phyloP scores from a whole-genome alignment of 1,284 basidiomycete genomes.

The Tylopilus sp. region DNA sequence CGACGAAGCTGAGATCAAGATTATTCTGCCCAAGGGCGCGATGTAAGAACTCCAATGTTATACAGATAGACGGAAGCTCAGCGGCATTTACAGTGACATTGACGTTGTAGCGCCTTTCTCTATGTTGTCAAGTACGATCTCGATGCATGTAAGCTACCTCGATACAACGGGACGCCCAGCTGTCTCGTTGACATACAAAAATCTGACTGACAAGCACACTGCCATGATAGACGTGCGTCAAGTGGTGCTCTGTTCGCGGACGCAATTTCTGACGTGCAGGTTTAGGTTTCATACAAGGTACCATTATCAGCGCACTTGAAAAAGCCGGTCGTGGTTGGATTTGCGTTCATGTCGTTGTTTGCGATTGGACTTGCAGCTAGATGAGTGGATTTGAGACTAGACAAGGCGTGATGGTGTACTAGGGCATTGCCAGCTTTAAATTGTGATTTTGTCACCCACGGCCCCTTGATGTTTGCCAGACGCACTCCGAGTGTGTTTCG shows the following conservation, averaged over 20 bases:
- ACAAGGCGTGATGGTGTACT: constrained; percentile 53
- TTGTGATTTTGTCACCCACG: constrained; percentile 19
- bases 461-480: constrained; percentile 31
- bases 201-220: constrained; percentile 81
- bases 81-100: constrained; percentile 64
- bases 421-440: not conserved
- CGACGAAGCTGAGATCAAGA: constrained; percentile 77
- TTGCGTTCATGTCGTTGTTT: constrained; percentile 71
- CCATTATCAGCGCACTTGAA: constrained; percentile 77
- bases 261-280: constrained; percentile 29
- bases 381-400: constrained; percentile 70
- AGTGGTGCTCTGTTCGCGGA: constrained; percentile 8
- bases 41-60: constrained; percentile 61
- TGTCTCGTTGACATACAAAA: constrained; percentile 74
- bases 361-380: constrained; percentile 62
- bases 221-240: constrained; percentile 73
- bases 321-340: constrained; percentile 80
- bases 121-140: constrained; percentile 63
- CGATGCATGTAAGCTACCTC: constrained; percentile 84
- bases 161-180: constrained; percentile 91
- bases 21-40: constrained; percentile 93
- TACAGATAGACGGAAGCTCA: constrained; percentile 16
- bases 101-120: constrained; percentile 81
- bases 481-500: constrained; percentile 8
- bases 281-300: constrained; percentile 85